Percentiles rank a stretch among this genome's conserved stretches.
These are phyloP conservation scores for Cutaneotrichosporon sp. DNA, from an alignment of 1,284 basidiomycete species.

Conservation along the genomic window DNA sequence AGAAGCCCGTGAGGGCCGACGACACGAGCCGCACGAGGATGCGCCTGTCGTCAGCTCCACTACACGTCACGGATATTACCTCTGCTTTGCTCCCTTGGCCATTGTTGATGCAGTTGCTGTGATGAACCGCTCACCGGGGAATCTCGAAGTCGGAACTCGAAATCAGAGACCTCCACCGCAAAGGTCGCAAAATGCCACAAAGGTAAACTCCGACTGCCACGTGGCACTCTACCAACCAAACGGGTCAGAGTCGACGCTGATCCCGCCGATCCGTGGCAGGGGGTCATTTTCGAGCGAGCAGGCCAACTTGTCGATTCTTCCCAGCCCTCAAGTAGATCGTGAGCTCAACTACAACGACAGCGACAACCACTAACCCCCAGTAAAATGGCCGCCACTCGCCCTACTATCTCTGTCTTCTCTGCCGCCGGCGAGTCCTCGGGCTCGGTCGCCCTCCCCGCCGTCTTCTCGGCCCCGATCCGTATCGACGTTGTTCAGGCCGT, in stretches of 20 bases:
- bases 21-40: constrained; percentile 82
- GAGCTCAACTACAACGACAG: not conserved
- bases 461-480: constrained; percentile 97
- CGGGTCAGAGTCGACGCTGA: not conserved
- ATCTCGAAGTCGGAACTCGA: constrained; percentile 7
- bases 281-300: not conserved
- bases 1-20: constrained; percentile 84
- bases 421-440: constrained; percentile 78
- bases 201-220: no score
- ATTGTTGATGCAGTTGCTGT: constrained; percentile 27
- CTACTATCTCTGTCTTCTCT: constrained; percentile 80
- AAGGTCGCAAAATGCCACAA: not conserved
- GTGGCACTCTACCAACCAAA: no score
- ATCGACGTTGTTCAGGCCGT: constrained; percentile 98
- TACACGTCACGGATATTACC: constrained; percentile 43
- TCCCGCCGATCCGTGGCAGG: no score
- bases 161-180: constrained; percentile 8
- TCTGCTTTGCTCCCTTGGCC: constrained; percentile 62
- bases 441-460: constrained; percentile 92
- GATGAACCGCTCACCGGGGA: not conserved
- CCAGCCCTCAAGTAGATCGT: constrained; percentile 9
- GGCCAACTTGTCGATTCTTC: not conserved
- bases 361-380: constrained; percentile 7
- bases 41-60: constrained; percentile 59
- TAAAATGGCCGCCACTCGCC: constrained; percentile 83